Percentiles rank a stretch among this genome's conserved stretches.
Conservation (phyloP, 2,329 filamentous ascomycete genomes). For the Trichoderma sp. region DNA sequence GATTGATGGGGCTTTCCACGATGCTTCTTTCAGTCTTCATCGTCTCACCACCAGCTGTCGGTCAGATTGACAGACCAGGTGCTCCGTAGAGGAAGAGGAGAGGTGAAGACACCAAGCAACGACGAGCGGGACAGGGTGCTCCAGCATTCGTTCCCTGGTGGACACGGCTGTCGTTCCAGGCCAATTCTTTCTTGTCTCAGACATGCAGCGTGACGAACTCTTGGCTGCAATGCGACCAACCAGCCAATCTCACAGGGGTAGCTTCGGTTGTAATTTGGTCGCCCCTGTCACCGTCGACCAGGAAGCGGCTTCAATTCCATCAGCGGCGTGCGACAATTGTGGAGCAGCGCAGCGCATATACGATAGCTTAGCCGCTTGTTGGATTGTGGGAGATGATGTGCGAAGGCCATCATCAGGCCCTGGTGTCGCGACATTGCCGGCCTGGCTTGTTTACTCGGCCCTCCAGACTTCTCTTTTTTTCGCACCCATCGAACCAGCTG, state of each 20-base stretch:
- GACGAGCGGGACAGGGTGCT: background rate
- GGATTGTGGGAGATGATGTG: constrained; percentile 15
- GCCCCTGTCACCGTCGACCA: constrained; percentile 13
- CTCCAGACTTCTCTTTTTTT: background rate
- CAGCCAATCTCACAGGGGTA: constrained; percentile 19
- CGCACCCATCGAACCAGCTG: background rate
- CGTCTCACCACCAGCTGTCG: background rate
- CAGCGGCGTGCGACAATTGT: constrained; percentile 19
- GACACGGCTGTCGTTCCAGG: background rate
- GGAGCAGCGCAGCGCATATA: constrained; percentile 13
- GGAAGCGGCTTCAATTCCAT: constrained; percentile 18
- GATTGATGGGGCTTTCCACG: background rate
- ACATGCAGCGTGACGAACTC: constrained; percentile 15
- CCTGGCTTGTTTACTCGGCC: background rate
- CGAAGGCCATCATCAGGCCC: background rate
- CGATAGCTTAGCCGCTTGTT: constrained; percentile 5
- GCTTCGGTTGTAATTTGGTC: constrained; percentile 16
- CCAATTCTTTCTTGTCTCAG: constrained; percentile 3
- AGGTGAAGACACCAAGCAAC: background rate
- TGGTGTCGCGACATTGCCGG: constrained; percentile 9
- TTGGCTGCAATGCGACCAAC: constrained; percentile 4
- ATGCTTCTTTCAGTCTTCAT: background rate
- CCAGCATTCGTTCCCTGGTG: background rate
- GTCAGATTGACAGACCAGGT: background rate
- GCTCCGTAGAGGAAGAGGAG: background rate